Conservation (phyloP, 73 alveolate species). For the Paramecium caudatum region DNA sequence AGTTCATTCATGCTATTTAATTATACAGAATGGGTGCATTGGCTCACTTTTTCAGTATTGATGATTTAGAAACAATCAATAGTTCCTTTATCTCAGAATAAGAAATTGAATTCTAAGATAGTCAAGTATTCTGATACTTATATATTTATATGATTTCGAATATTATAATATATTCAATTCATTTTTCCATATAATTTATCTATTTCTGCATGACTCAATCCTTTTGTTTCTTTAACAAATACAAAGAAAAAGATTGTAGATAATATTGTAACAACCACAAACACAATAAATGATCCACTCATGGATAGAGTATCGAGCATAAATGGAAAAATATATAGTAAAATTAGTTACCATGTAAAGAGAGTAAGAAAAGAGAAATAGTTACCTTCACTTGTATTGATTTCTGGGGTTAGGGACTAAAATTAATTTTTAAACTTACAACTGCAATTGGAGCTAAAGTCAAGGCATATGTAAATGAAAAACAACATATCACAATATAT, state of each 20-base stretch:
- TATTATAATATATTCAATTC: too few species aligned
- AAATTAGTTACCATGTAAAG: slow-evolving; percentile 29
- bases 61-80: slow-evolving; percentile 10
- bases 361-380: slow-evolving; percentile 14
- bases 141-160: too few species aligned
- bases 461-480: not conserved
- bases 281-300: slow-evolving; percentile 35
- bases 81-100: not conserved
- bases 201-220: slow-evolving; percentile 28
- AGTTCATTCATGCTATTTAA: slow-evolving; percentile 3
- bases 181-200: slow-evolving; percentile 45
- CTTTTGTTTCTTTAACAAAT: slow-evolving; percentile 15
- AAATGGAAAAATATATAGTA: slow-evolving; percentile 26
- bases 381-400: slow-evolving; percentile 36
- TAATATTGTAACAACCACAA: not conserved
- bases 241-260: slow-evolving; percentile 1
- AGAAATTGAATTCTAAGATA: slow-evolving; percentile 11
- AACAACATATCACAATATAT: slow-evolving; percentile 1
- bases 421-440: not conserved
- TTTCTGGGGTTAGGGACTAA: slow-evolving; percentile 55
- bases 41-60: slow-evolving; percentile 11
- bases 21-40: slow-evolving; percentile 1
- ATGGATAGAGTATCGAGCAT: not conserved
- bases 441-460: slow-evolving; percentile 41
- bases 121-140: slow-evolving; percentile 5